These are phyloP conservation scores for Neurospora sublineolata DNA, from an alignment of 495 filamentous ascomycete species.

Conservation along the genomic window DNA sequence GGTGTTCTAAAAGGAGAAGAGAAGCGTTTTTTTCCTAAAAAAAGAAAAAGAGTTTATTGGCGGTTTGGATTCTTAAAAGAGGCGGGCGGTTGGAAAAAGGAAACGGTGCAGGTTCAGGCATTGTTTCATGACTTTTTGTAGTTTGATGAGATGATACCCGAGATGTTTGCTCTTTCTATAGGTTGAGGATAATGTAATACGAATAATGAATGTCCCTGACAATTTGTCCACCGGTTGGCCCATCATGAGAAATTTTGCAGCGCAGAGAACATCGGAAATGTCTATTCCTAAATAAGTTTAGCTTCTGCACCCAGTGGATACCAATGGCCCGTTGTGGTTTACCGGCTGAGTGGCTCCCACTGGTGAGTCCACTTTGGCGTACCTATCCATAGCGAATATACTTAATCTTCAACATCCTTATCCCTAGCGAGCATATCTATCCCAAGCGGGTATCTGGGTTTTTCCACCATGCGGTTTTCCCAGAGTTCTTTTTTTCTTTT, in stretches of 20 bases:
- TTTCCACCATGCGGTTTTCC: background rate
- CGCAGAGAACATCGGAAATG: background rate
- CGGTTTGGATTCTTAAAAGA: background rate
- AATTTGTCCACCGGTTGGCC: background rate
- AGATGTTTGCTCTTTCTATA: background rate
- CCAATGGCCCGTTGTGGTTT: background rate
- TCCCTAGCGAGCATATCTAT: background rate
- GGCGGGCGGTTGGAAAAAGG: background rate
- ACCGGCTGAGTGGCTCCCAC: background rate
- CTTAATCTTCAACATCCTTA: background rate
- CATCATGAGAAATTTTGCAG: background rate
- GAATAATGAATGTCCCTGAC: background rate
- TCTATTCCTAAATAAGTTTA: background rate
- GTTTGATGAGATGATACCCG: background rate
- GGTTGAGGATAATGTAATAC: background rate
- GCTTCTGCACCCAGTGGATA: background rate
- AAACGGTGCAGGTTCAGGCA: background rate
- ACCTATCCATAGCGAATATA: background rate
- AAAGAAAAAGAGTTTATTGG: background rate
- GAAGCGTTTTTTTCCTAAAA: background rate
- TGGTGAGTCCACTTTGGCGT: background rate
- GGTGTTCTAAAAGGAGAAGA: slow-evolving; percentile 8
- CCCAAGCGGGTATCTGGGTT: background rate
- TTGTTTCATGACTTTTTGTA: background rate
- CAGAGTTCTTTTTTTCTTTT: background rate